Evolutionary conservation across 106 monocot genomes (phyloP).

Genomic region (Acorus calamus): DNA sequence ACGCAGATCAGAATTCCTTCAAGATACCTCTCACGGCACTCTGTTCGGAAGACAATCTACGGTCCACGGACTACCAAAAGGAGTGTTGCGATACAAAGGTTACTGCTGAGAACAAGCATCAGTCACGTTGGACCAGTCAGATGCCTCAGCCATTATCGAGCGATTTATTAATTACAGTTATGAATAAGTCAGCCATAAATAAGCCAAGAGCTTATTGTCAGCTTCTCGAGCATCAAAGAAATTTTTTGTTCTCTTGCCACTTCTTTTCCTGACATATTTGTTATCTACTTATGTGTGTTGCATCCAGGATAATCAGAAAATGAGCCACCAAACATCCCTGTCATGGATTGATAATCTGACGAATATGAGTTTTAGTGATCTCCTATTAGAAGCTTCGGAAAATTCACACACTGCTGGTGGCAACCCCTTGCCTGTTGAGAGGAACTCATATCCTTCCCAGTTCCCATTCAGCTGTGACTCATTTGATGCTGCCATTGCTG

Average conservation of each 20-base stretch:
- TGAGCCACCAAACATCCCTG: constrained; percentile 6
- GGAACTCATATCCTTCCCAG: constrained; percentile 17
- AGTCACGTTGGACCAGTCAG: constrained; percentile 1
- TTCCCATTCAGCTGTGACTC: constrained; percentile 36
- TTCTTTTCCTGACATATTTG: no score
- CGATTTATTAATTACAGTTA: no score
- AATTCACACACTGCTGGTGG: constrained; percentile 11
- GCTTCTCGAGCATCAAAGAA: no score
- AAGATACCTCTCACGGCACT: constrained; percentile 1
- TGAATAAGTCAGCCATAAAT: no score
- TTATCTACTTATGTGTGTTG: neutral
- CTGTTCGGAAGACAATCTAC: neutral
- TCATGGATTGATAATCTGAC: constrained; percentile 40
- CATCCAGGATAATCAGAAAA: constrained; percentile 21
- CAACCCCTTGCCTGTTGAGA: constrained; percentile 9
- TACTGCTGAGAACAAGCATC: constrained; percentile 3
- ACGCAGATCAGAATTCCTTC: neutral
- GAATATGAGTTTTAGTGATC: constrained; percentile 57
- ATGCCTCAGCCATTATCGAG: neutral
- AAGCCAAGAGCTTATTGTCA: no score
- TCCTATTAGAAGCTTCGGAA: constrained; percentile 30
- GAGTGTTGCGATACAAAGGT: neutral
- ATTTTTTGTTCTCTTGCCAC: no score
- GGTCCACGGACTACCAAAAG: constrained; percentile 5
- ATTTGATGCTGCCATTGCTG: constrained; percentile 67